Evolutionary conservation across 2,329 filamentous ascomycete genomes (phyloP).

Genomic region (Pestalotiopsis sp.): DNA sequence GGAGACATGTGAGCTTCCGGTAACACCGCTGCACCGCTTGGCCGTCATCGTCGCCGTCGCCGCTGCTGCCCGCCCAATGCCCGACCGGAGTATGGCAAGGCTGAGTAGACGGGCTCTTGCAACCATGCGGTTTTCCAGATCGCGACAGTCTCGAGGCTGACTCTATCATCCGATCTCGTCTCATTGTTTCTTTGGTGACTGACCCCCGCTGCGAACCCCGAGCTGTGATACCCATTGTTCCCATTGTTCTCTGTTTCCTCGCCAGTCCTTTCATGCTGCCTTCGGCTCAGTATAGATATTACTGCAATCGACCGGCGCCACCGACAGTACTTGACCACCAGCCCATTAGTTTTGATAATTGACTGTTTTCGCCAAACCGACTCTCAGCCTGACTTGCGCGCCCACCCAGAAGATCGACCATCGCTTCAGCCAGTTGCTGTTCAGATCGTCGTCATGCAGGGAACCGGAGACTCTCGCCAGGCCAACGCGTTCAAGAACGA

Average conservation of each 20-base stretch:
- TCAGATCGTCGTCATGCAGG: background rate
- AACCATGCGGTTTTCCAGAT: background rate
- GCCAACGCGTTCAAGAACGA: constrained; percentile 18
- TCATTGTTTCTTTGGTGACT: background rate
- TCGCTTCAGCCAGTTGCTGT: background rate
- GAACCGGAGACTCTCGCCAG: constrained; percentile 5
- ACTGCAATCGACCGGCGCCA: background rate
- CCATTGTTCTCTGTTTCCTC: background rate
- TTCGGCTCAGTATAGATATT: background rate
- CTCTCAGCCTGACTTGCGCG: background rate
- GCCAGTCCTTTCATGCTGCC: background rate
- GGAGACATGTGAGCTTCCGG: background rate
- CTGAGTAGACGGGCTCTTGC: background rate
- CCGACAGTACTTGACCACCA: background rate
- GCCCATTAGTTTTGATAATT: background rate
- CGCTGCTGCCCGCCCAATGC: background rate
- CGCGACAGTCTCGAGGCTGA: background rate
- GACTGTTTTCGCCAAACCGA: background rate
- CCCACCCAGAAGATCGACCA: background rate
- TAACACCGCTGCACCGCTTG: background rate
- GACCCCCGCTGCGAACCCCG: background rate
- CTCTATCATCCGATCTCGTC: background rate
- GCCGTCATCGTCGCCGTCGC: background rate
- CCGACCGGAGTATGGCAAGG: background rate
- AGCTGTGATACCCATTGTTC: background rate